Evolutionary conservation across 2,329 filamentous ascomycete genomes (phyloP), one percentile per base, ranked within the genome.

Genomic region (Moelleriella libera): DNA sequence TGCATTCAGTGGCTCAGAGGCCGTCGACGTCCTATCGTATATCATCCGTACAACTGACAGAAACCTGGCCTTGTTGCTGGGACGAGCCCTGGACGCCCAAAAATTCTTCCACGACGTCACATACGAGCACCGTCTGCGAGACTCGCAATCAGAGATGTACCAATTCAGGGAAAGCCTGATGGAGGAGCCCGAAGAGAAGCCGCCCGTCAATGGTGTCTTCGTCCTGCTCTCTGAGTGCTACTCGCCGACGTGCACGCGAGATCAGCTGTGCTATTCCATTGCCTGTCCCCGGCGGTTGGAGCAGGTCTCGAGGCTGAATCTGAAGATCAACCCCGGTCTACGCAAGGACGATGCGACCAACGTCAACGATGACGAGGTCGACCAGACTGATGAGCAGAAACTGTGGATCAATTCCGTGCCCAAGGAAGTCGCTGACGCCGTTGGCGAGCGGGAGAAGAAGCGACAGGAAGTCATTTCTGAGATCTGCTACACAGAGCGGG

Each of bases 21-120:
- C 92, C 21, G 92, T 98, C 21, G 92, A 98, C 63, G 76, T 97
- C 49, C 84, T 98, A 53, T 87, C 87, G 1, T 94, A 94, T 60
- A 97, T 98, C 54, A 97, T 98, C 64, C 85, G 94, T 60, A 98
- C 92, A 1, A 95, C 88, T 1, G 92, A 98, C 65, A 80, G 92
- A 50, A 98, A 98, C 61, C 71, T 98, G 51, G 92, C 92, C 9
- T 71, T 98, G 45, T 77, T 98, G 8, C 72, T 98, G 12, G 92
- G 92, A 52, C 80, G 92, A 60, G 88, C 92, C 41, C 70, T 98
- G 51, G 92, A 98, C 67, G 92, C 92, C 29, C 92, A 98, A 61
- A 97, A 97, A 63, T 96, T 95, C 69, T 98, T 98, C 63, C 92
- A 98, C 68, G 92, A 98, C 72, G 92, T 97, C 45, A 96, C 90